A percentile compares a stretch with the other conserved stretches of the same genome.
Conservation (phyloP, 257 asterid genomes). For the Avicennia marina region DNA sequence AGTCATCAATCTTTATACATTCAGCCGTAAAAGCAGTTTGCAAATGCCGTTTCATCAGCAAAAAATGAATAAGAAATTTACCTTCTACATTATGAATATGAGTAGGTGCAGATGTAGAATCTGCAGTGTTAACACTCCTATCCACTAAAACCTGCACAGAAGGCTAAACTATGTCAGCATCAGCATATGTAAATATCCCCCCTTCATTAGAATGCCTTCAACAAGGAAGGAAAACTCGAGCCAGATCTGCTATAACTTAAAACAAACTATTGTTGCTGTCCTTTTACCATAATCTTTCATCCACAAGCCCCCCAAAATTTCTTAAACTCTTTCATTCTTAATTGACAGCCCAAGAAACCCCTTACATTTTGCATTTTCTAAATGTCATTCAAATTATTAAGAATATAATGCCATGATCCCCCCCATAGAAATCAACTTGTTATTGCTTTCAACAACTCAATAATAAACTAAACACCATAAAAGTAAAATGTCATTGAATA, state of each 20-base stretch:
- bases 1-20: too few relatives aligned
- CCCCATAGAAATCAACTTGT: slow-evolving; percentile 1
- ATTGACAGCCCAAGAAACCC: not conserved
- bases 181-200: too few relatives aligned
- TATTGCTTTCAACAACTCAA: not conserved
- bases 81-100: slow-evolving; percentile 59
- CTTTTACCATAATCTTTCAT: too few relatives aligned
- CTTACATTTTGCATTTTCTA: not conserved
- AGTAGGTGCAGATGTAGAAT: slow-evolving; percentile 40
- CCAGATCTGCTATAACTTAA: too few relatives aligned
- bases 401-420: not conserved
- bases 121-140: slow-evolving; percentile 35
- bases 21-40: not conserved
- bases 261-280: too few relatives aligned
- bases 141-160: slow-evolving; percentile 67
- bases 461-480: not conserved
- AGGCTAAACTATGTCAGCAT: too few relatives aligned
- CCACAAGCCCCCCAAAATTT: too few relatives aligned
- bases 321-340: too few relatives aligned
- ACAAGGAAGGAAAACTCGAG: too few relatives aligned
- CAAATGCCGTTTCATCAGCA: slow-evolving; percentile 6
- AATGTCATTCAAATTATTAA: slow-evolving; percentile 5
- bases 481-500: not conserved
- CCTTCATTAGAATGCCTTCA: too few relatives aligned
- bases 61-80: slow-evolving; percentile 9